Conservation (phyloP, 352 stramenopile species). For the Thalassiosira hispida region DNA sequence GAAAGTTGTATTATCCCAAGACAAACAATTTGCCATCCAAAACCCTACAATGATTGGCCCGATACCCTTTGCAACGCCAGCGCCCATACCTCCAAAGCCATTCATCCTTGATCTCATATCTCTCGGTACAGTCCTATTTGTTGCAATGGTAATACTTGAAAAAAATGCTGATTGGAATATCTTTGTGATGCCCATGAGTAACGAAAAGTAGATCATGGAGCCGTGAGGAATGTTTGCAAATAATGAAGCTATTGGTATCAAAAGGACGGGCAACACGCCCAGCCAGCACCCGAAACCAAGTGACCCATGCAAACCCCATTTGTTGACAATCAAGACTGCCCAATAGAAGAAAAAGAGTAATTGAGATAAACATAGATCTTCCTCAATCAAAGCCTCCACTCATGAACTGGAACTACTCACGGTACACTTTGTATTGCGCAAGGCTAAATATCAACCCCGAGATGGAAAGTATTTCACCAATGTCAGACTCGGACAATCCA, state of each 20-base stretch:
- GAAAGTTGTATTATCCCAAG: conserved; percentile 15
- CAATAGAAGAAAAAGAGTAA: conserved; percentile 8
- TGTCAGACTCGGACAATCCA: conserved; percentile 61
- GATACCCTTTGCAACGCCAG: conserved; percentile 53
- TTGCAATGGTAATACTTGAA: conserved; percentile 57
- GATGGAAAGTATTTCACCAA: conserved; percentile 64
- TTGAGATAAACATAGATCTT: conserved; percentile 23
- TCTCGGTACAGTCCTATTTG: conserved; percentile 55
- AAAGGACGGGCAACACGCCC: conserved; percentile 15
- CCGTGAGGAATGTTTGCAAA: conserved; percentile 20
- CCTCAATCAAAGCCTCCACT: conserved; percentile 19
- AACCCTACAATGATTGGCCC: conserved; percentile 56
- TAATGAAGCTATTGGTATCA: conserved; percentile 43
- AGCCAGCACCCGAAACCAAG: conserved; percentile 6
- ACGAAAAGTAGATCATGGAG: conserved; percentile 25
- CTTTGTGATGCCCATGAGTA: conserved; percentile 45
- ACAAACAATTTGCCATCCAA: conserved; percentile 53
- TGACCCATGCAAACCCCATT: conserved; percentile 17
- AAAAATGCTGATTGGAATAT: conserved; percentile 61
- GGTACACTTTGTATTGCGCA: conserved; percentile 62
- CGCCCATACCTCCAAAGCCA: conserved; percentile 52
- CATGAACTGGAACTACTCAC: conserved; percentile 3
- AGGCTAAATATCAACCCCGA: conserved; percentile 62
- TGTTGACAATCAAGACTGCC: conserved; percentile 11
- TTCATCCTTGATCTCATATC: conserved; percentile 64